A percentile compares a stretch with the other conserved stretches of the same genome.
These are phyloP conservation scores for Echeveria elegans DNA, from an alignment of 164 flowering plant genomes.

Conservation along the genomic window DNA sequence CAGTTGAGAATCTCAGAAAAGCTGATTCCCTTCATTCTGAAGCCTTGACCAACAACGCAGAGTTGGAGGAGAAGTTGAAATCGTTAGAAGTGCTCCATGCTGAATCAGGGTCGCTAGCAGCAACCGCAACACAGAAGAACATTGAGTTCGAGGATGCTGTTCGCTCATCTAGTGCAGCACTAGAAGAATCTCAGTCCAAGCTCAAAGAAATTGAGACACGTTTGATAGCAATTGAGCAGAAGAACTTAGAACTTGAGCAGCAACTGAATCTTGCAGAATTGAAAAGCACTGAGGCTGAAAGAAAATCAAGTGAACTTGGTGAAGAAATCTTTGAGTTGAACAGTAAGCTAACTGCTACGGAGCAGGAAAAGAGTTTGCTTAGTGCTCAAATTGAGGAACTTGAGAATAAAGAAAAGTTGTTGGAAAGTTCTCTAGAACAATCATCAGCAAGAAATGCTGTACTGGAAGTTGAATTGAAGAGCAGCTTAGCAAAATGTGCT, in stretches of 20 bases:
- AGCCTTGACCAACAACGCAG: constrained; percentile 51
- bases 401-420: constrained; percentile 30
- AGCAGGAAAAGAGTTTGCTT: constrained; percentile 41
- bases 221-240: constrained; percentile 41
- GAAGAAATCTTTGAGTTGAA: constrained; percentile 38
- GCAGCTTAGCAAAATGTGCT: constrained; percentile 31
- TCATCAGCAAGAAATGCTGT: constrained; percentile 33
- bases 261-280: constrained; percentile 39
- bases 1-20: constrained; percentile 51
- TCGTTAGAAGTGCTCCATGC: constrained; percentile 49
- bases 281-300: constrained; percentile 39
- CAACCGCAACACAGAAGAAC: constrained; percentile 41
- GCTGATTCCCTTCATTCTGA: constrained; percentile 53
- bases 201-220: constrained; percentile 45
- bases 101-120: constrained; percentile 42
- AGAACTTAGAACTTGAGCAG: constrained; percentile 60
- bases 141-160: constrained; percentile 52
- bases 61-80: constrained; percentile 63
- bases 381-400: constrained; percentile 32
- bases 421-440: constrained; percentile 40
- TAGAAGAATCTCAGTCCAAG: constrained; percentile 50
- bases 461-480: constrained; percentile 60
- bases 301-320: constrained; percentile 35
- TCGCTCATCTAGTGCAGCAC: constrained; percentile 38
- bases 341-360: constrained; percentile 23